Conservation (phyloP, 805 yeast genomes). For the Starmerella davenportii region DNA sequence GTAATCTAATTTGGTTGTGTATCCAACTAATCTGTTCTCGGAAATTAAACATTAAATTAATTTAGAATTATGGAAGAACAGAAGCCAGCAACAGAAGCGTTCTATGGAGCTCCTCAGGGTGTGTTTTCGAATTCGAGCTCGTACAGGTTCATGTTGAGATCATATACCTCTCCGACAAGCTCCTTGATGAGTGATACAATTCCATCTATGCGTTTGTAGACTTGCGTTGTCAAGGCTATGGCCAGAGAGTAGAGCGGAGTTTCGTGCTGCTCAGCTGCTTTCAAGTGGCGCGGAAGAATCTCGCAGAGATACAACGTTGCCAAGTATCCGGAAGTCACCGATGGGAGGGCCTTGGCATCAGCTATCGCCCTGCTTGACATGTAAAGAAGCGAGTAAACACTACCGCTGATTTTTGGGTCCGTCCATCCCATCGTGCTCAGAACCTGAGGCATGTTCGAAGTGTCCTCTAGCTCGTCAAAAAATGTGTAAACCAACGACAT, state of each 20-base stretch:
- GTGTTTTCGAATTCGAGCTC: too few species aligned
- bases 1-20: too few species aligned
- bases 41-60: too few species aligned
- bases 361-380: constrained; percentile 20
- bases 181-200: constrained; percentile 19
- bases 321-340: constrained; percentile 20
- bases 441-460: constrained; percentile 13
- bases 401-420: constrained; percentile 17
- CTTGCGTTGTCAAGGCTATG: constrained; percentile 16
- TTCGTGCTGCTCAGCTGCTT: background rate
- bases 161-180: constrained; percentile 24
- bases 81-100: too few species aligned
- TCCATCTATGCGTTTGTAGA: constrained; percentile 22
- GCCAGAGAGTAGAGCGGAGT: constrained; percentile 11
- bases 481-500: constrained; percentile 16
- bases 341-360: constrained; percentile 21
- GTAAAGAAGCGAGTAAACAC: constrained; percentile 19
- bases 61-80: too few species aligned
- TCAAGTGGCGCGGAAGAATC: background rate
- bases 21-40: too few species aligned
- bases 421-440: constrained; percentile 20
- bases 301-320: constrained; percentile 7
- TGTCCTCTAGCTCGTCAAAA: constrained; percentile 18
- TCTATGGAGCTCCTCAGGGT: too few species aligned
- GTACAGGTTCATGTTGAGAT: constrained; percentile 11